A percentile compares a stretch with the other conserved stretches of the same genome.
Conservation (phyloP, 2,329 filamentous ascomycete genomes). For the Orbilia ellipsospora region DNA sequence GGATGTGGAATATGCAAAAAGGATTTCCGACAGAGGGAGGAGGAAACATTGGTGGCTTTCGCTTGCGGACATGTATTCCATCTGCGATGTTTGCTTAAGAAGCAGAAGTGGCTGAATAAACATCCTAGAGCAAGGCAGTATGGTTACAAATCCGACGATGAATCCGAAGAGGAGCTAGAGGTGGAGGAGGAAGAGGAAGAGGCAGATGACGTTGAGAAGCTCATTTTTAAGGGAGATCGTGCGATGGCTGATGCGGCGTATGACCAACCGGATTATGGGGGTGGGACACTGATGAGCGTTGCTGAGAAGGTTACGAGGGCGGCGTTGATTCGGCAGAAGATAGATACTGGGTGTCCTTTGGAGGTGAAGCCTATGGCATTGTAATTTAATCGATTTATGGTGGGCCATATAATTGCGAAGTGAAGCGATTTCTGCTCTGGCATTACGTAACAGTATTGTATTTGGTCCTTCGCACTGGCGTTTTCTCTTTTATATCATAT, state of each 20-base stretch:
- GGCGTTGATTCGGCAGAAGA: slow-evolving; percentile 77
- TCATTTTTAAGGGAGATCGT: slow-evolving; percentile 47
- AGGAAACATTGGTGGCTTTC: slow-evolving; percentile 80
- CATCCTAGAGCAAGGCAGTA: slow-evolving; percentile 23
- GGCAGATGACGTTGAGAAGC: slow-evolving; percentile 56
- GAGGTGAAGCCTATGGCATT: slow-evolving; percentile 58
- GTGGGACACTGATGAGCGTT: slow-evolving; percentile 67
- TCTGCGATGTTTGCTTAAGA: slow-evolving; percentile 73
- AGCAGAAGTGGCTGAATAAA: slow-evolving; percentile 59
- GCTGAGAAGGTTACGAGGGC: slow-evolving; percentile 90
- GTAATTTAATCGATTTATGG: slow-evolving; percentile 24
- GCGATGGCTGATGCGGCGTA: slow-evolving; percentile 51
- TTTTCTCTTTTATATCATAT: too few species aligned
- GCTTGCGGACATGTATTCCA: slow-evolving; percentile 86
- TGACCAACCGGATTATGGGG: slow-evolving; percentile 45
- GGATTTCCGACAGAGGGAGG: slow-evolving; percentile 65
- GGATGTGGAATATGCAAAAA: slow-evolving; percentile 37
- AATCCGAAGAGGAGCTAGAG: slow-evolving; percentile 62
- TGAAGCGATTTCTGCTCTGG: too few species aligned
- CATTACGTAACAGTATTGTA: neutral
- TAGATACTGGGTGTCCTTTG: slow-evolving; percentile 74
- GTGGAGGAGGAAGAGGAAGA: slow-evolving; percentile 65
- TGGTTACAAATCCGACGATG: slow-evolving; percentile 33
- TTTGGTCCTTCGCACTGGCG: neutral
- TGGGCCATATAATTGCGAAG: neutral